Evolutionary conservation across 2,329 filamentous ascomycete species (phyloP).

Genomic region (Diaporthe aspalathi): DNA sequence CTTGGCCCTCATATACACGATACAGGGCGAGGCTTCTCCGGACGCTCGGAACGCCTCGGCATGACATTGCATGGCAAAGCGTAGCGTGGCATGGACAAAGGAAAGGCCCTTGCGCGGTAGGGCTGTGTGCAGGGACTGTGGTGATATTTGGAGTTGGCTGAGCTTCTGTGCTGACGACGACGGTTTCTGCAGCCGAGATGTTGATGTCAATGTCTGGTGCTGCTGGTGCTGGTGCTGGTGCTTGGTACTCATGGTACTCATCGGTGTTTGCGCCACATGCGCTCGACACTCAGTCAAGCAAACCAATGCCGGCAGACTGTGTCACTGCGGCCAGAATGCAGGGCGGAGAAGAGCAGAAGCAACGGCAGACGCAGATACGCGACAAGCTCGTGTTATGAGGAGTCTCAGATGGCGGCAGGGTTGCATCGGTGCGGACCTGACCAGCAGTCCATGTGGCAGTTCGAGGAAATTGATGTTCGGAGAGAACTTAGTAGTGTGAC

Average conservation of each 20-base stretch:
- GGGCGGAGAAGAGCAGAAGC: not conserved
- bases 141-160: not conserved
- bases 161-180: not conserved
- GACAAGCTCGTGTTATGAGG: constrained; percentile 29
- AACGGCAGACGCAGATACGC: constrained; percentile 26
- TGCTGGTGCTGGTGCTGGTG: not conserved
- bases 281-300: too few relatives aligned
- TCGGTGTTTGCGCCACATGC: too few relatives aligned
- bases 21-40: not conserved
- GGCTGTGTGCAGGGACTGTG: constrained; percentile 15
- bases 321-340: constrained; percentile 5
- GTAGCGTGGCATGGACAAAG: not conserved
- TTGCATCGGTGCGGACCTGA: constrained; percentile 1
- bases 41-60: constrained; percentile 1
- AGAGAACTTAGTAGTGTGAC: not conserved
- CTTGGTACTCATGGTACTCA: not conserved
- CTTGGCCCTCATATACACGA: not conserved
- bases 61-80: constrained; percentile 5
- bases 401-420: constrained; percentile 13
- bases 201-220: not conserved
- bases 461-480: not conserved
- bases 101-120: constrained; percentile 5
- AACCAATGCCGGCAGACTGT: constrained; percentile 5
- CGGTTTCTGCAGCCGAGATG: too few relatives aligned
- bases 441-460: constrained; percentile 16